Conservation (phyloP, 345 rosid species). For the Linum usitatissimum region DNA sequence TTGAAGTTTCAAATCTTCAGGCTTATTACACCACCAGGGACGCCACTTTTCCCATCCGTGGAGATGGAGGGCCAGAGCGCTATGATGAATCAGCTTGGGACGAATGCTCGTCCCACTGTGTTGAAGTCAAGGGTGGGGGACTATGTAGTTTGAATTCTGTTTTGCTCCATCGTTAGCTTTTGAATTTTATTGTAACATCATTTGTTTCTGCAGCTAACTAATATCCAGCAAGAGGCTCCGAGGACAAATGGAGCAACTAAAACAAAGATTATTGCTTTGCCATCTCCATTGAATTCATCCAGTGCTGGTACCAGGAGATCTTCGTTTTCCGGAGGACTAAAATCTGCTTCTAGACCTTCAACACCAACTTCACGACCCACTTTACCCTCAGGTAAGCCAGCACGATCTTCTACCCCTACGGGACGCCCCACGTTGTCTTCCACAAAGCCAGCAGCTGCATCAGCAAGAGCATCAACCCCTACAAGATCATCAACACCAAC, state of each 20-base stretch:
- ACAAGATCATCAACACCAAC: constrained; percentile 41
- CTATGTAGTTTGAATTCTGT: not conserved
- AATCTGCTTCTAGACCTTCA: constrained; percentile 15
- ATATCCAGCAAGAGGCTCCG: constrained; percentile 17
- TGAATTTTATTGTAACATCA: constrained; percentile 9
- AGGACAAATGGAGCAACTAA: constrained; percentile 11
- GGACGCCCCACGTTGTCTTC: constrained; percentile 30
- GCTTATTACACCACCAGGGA: constrained; percentile 25
- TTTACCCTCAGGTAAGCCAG: constrained; percentile 30
- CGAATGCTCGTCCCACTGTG: constrained; percentile 14
- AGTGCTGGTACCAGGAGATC: constrained; percentile 13
- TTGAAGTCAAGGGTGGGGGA: constrained; percentile 23
- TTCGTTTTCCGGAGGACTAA: constrained; percentile 12
- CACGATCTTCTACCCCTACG: constrained; percentile 42
- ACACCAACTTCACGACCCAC: constrained; percentile 19
- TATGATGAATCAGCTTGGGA: too few relatives aligned
- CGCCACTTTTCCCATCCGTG: constrained; percentile 20
- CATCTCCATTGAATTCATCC: too few relatives aligned
- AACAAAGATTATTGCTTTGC: not conserved
- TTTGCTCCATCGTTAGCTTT: not conserved
- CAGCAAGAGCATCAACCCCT: constrained; percentile 41
- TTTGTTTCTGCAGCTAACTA: constrained; percentile 18
- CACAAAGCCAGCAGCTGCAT: constrained; percentile 34
- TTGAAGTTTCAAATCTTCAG: constrained; percentile 9
- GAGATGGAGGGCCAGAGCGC: constrained; percentile 17